Conservation (phyloP, 1,284 basidiomycete genomes). For the Cutaneotrichosporon sp. region DNA sequence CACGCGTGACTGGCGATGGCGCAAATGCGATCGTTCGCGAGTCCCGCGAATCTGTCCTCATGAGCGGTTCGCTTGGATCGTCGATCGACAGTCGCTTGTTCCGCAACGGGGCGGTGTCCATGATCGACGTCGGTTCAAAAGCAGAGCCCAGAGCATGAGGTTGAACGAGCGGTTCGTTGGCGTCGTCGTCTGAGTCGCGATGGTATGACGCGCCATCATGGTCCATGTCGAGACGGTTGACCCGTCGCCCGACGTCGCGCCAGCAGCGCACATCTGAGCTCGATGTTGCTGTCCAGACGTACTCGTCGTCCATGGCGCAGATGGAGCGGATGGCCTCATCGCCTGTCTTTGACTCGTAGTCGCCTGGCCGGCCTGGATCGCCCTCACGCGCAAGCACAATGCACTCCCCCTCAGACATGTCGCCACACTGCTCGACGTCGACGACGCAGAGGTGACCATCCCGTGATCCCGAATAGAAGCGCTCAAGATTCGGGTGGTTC, state of each 20-base stretch:
- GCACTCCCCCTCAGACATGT: conserved; percentile 84
- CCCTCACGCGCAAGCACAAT: conserved; percentile 71
- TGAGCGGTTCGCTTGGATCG: conserved; percentile 12
- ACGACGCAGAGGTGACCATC: conserved; percentile 84
- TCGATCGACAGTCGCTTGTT: conserved; percentile 27
- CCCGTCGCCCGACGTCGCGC: conserved; percentile 55
- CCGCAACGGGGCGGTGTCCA: conserved; percentile 14
- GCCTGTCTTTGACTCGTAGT: conserved; percentile 48
- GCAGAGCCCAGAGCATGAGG: conserved; percentile 11
- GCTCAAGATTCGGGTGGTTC: conserved; percentile 76
- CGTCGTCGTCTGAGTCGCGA: not conserved
- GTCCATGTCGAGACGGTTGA: conserved; percentile 58
- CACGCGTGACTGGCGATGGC: conserved; percentile 19
- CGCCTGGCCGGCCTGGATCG: conserved; percentile 22
- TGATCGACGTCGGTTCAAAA: conserved; percentile 23
- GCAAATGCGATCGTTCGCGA: conserved; percentile 40
- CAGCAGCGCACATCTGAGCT: conserved; percentile 76
- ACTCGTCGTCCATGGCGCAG: conserved; percentile 73
- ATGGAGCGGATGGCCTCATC: conserved; percentile 77
- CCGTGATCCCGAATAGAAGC: conserved; percentile 94
- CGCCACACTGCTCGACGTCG: conserved; percentile 74
- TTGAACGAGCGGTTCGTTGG: conserved; percentile 7
- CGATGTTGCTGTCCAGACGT: conserved; percentile 87
- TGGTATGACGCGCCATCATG: conserved; percentile 27
- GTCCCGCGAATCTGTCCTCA: conserved; percentile 29